A percentile compares a stretch with the other conserved stretches of the same genome.
Conservation (phyloP, 2,329 filamentous ascomycete species). For the Aspergillus novoparasiticus region DNA sequence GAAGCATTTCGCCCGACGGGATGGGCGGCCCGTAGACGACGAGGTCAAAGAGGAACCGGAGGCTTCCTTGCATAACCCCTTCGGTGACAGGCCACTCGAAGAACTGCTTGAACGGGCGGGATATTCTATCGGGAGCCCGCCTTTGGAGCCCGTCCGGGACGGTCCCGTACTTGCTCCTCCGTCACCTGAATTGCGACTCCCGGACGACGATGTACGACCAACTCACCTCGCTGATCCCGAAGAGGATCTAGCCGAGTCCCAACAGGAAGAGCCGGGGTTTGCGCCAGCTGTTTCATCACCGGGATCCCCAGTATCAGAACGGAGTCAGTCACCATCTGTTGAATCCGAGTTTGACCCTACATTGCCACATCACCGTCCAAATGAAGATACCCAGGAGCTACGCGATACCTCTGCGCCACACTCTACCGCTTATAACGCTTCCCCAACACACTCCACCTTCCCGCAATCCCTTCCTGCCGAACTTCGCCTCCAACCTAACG, state of each 20-base stretch:
- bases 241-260: constrained; percentile 8
- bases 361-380: constrained; percentile 50
- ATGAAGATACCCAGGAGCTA: constrained; percentile 27
- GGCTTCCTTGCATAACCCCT: constrained; percentile 30
- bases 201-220: constrained; percentile 25
- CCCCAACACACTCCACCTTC: constrained; percentile 27
- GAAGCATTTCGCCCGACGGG: constrained; percentile 21
- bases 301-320: constrained; percentile 13
- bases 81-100: constrained; percentile 43
- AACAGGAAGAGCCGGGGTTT: constrained; percentile 12
- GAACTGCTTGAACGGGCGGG: constrained; percentile 47
- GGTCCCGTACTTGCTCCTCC: constrained; percentile 30
- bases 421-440: constrained; percentile 5
- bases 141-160: constrained; percentile 20
- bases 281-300: constrained; percentile 10
- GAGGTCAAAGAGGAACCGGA: constrained; percentile 33
- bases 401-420: neutral
- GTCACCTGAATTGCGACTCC: constrained; percentile 19
- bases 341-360: constrained; percentile 42
- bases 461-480: constrained; percentile 31
- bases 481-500: constrained; percentile 43
- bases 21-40: constrained; percentile 19
- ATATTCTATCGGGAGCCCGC: constrained; percentile 36
- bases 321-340: constrained; percentile 10
- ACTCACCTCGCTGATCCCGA: constrained; percentile 21